Percentiles rank a stretch among this genome's conserved stretches.
phyloP scores from a whole-genome alignment of 805 yeast species.

The Yueomyces sp. region DNA sequence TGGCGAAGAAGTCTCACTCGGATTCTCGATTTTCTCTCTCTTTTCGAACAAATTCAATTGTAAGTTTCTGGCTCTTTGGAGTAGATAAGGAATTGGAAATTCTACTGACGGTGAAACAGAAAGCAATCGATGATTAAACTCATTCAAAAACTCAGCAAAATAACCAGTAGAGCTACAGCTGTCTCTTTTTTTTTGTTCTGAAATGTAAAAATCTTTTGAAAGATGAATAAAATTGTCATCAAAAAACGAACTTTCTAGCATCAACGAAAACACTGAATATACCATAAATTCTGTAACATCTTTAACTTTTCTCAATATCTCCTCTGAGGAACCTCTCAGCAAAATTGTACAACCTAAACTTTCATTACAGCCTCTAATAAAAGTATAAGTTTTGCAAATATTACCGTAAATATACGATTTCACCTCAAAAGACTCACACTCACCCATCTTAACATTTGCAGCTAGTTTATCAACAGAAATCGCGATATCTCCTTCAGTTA shows the following conservation, averaged over 20 bases:
- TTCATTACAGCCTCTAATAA: conserved; percentile 61
- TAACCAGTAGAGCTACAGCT: conserved; percentile 15
- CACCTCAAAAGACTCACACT: conserved; percentile 60
- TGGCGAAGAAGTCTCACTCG: conserved; percentile 2
- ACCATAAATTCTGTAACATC: conserved; percentile 70
- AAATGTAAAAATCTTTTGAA: conserved; percentile 26
- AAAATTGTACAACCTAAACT: conserved; percentile 75
- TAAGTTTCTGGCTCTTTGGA: conserved; percentile 39
- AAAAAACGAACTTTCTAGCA: conserved; percentile 63
- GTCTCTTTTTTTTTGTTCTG: conserved; percentile 7
- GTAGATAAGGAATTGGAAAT: conserved; percentile 55
- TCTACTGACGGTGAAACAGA: conserved; percentile 80
- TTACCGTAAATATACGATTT: conserved; percentile 47
- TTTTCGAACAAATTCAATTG: conserved; percentile 28
- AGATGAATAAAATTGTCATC: conserved; percentile 53
- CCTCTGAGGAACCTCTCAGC: conserved; percentile 65
- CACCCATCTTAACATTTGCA: conserved; percentile 57
- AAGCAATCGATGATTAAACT: conserved; percentile 38
- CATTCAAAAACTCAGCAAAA: conserved; percentile 26
- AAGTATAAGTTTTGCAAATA: conserved; percentile 57
- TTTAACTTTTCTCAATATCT: conserved; percentile 51
- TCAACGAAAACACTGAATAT: conserved; percentile 63
- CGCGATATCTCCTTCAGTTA: conserved; percentile 75
- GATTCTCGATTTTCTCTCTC: conserved; percentile 4
- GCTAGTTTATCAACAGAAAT: conserved; percentile 78